Evolutionary conservation across 805 yeast genomes (phyloP).

Genomic region (Schwanniomyces polymorphus): DNA sequence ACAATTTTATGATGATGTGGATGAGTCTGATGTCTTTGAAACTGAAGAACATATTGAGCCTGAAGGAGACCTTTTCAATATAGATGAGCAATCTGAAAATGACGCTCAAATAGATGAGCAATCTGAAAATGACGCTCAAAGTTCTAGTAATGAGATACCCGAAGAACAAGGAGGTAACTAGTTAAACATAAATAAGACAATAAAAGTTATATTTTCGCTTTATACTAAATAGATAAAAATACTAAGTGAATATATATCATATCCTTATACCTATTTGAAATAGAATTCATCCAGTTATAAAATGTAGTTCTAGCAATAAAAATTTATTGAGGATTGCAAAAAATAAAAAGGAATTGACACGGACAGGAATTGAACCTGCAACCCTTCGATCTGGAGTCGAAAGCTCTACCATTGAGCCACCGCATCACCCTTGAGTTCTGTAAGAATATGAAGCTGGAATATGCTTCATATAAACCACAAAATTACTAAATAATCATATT

Average conservation of each 20-base stretch:
- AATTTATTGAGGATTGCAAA: no score
- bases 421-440: constrained; percentile 21
- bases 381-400: constrained; percentile 60
- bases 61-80: constrained; percentile 29
- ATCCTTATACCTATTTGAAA: no score
- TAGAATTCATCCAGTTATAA: no score
- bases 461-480: no score
- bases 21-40: not conserved
- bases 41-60: not conserved
- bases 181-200: not conserved
- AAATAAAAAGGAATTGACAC: constrained; percentile 48
- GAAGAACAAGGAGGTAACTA: not conserved
- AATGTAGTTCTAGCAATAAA: no score
- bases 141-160: no score
- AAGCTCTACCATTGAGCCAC: constrained; percentile 36
- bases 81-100: constrained; percentile 25
- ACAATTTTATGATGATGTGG: constrained; percentile 12
- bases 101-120: not conserved
- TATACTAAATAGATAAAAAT: no score
- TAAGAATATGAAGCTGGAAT: no score
- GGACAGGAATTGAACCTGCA: constrained; percentile 84
- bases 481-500: no score
- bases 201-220: no score
- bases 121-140: not conserved
- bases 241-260: no score